Evolutionary conservation across 108 stramenopile genomes (phyloP).

Genomic region (Skeletonema menzelii): DNA sequence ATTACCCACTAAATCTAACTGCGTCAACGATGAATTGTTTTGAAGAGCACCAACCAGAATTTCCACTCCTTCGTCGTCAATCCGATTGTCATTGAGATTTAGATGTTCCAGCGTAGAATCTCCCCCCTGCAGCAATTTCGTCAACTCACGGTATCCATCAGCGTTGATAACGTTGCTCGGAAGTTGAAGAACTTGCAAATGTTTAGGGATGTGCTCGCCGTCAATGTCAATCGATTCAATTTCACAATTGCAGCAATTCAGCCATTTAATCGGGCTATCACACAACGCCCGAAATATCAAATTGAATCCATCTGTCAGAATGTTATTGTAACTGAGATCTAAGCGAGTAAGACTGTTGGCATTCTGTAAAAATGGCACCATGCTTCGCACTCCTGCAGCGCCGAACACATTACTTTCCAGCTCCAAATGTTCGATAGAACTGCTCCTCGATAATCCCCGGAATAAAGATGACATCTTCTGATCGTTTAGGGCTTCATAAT

Average conservation of each 20-base stretch:
- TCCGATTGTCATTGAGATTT: background rate
- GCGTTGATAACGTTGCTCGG: background rate
- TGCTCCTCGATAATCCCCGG: no score
- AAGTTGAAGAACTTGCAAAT: background rate
- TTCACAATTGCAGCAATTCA: background rate
- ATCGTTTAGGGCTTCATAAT: no score
- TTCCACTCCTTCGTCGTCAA: background rate
- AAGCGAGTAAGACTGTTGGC: background rate
- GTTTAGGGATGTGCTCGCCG: background rate
- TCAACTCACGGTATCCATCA: background rate
- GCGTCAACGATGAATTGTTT: background rate
- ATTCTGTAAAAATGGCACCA: background rate
- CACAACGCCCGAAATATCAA: background rate
- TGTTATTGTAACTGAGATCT: background rate
- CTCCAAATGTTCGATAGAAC: no score
- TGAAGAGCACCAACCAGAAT: background rate
- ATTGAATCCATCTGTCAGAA: background rate
- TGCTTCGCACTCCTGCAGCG: background rate
- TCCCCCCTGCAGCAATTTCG: background rate
- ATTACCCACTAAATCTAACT: background rate
- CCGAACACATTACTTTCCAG: no score
- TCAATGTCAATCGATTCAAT: background rate
- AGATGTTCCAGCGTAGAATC: background rate
- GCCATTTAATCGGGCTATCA: background rate
- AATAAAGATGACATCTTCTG: no score